A percentile compares a stretch with the other conserved stretches of the same genome.
Conservation (phyloP, 805 yeast species). For the Candida nanaspora region DNA sequence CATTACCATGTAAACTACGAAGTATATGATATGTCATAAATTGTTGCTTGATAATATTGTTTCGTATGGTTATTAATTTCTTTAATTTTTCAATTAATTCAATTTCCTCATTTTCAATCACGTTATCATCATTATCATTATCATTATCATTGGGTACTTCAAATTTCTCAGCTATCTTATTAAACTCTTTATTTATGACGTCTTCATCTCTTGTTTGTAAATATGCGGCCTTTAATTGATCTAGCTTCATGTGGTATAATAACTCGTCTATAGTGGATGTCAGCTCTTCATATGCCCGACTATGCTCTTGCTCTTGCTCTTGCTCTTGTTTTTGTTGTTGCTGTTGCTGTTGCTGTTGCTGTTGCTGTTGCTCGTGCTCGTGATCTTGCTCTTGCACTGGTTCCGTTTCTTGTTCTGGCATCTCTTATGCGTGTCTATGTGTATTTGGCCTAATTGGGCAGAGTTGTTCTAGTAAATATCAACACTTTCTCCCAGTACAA, state of each 20-base stretch:
- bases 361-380: too few relatives aligned
- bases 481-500: too few relatives aligned
- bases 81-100: conserved; percentile 1
- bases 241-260: conserved; percentile 5
- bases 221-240: not conserved
- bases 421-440: too few relatives aligned
- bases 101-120: not conserved
- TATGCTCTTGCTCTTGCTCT: conserved; percentile 26
- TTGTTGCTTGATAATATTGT: conserved; percentile 6
- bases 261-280: conserved; percentile 26
- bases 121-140: not conserved
- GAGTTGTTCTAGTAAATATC: too few relatives aligned
- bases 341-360: too few relatives aligned
- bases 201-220: not conserved
- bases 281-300: conserved; percentile 24
- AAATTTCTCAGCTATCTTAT: not conserved
- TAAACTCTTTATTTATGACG: not conserved
- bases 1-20: conserved; percentile 4
- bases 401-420: too few relatives aligned
- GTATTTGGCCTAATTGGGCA: too few relatives aligned
- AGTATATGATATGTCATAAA: conserved; percentile 9
- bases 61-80: conserved; percentile 3
- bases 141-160: not conserved
- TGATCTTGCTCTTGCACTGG: too few relatives aligned
- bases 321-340: not conserved